A percentile compares a stretch with the other conserved stretches of the same genome.
Conservation (phyloP, 73 alveolate genomes). For the Stentor coeruleus region DNA sequence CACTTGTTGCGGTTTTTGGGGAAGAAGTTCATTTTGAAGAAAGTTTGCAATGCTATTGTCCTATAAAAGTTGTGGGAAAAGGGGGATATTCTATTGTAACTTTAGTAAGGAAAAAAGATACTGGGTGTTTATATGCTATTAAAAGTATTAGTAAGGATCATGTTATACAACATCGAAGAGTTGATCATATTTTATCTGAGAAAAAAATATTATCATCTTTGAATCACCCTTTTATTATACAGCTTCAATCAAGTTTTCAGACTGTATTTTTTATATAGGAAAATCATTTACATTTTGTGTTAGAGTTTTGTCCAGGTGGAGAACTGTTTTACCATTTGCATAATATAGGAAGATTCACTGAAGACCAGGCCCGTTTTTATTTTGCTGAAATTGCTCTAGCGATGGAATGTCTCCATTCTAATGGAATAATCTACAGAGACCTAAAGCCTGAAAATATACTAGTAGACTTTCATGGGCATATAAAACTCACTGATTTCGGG, state of each 20-base stretch:
- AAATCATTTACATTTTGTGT: conserved; percentile 49
- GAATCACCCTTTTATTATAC: conserved; percentile 59
- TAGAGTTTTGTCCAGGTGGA: conserved; percentile 87
- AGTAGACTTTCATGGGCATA: conserved; percentile 29
- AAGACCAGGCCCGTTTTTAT: conserved; percentile 52
- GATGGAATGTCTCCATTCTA: conserved; percentile 57
- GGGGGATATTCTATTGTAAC: conserved; percentile 46
- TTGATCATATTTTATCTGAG: conserved; percentile 31
- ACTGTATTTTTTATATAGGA: conserved; percentile 32
- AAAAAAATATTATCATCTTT: conserved; percentile 42
- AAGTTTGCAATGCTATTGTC: conserved; percentile 6
- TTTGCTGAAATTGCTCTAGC: conserved; percentile 59
- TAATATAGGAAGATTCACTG: conserved; percentile 52
- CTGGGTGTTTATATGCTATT: conserved; percentile 41
- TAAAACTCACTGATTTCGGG: conserved; percentile 24
- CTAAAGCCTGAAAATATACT: conserved; percentile 72
- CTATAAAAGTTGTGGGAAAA: conserved; percentile 36
- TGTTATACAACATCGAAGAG: not conserved
- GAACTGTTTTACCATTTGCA: conserved; percentile 76
- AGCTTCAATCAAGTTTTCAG: conserved; percentile 69
- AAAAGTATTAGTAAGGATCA: conserved; percentile 31
- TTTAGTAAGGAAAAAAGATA: conserved; percentile 37
- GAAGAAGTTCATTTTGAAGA: not conserved
- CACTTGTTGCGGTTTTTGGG: not conserved
- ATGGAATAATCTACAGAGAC: conserved; percentile 51